Percentiles rank a stretch among this genome's conserved stretches.
Evolutionary conservation across 2,329 filamentous ascomycete species (phyloP).

Genomic region (Arthrobotrys musiformis): DNA sequence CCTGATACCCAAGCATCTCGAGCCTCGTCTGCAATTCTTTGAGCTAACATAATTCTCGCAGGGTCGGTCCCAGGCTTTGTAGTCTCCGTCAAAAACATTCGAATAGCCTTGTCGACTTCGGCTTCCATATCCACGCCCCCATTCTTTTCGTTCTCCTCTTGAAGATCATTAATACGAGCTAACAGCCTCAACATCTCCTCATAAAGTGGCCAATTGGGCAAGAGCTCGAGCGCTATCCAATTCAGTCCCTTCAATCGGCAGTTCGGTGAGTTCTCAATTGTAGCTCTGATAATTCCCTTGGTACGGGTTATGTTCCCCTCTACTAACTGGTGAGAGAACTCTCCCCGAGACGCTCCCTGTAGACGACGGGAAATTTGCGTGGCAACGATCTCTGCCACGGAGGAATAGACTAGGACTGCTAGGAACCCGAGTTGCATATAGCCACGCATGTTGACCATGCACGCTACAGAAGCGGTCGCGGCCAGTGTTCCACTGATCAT

Average conservation of each 20-base stretch:
- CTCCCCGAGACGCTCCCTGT: constrained; percentile 52
- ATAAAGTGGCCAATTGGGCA: constrained; percentile 32
- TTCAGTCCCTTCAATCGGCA: constrained; percentile 32
- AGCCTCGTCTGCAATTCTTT: constrained; percentile 32
- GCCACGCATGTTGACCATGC: constrained; percentile 62
- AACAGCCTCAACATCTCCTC: constrained; percentile 23
- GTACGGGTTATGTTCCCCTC: constrained; percentile 25
- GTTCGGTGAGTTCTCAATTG: constrained; percentile 4
- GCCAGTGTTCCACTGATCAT: constrained; percentile 59
- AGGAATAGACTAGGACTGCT: constrained; percentile 59
- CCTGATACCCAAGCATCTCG: constrained; percentile 12
- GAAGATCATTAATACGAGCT: constrained; percentile 27
- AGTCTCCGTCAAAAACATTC: constrained; percentile 9
- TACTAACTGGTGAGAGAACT: constrained; percentile 15
- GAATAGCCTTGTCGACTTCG: constrained; percentile 29
- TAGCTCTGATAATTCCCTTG: constrained; percentile 35
- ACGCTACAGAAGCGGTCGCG: constrained; percentile 60
- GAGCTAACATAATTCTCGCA: neutral
- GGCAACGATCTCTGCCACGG: constrained; percentile 60
- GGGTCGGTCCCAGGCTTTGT: neutral
- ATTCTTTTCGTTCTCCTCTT: constrained; percentile 16
- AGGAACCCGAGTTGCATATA: constrained; percentile 60
- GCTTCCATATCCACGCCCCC: constrained; percentile 2
- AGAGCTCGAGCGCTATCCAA: constrained; percentile 26
- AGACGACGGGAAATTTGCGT: constrained; percentile 59